Percentiles rank a stretch among this genome's conserved stretches.
phyloP scores from a whole-genome alignment of 1,284 basidiomycete species.

The Trichosporon asahii region DNA sequence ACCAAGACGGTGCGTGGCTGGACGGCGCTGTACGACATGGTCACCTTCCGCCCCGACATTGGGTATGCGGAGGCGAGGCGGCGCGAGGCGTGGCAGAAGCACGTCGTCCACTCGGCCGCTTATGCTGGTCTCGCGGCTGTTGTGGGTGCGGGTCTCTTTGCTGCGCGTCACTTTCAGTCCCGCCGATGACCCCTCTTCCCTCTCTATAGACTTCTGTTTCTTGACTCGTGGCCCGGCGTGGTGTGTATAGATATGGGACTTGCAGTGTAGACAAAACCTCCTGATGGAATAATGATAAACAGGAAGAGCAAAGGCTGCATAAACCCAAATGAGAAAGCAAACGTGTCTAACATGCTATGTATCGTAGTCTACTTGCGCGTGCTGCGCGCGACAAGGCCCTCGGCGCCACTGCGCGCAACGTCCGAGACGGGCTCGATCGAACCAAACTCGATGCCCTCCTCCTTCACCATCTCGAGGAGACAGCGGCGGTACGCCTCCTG shows the following conservation, averaged over 20 bases:
- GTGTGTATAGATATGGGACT: background rate
- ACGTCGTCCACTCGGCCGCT: slow-evolving; percentile 29
- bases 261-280: background rate
- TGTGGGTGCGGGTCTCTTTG: slow-evolving; percentile 15
- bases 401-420: slow-evolving; percentile 33
- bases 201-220: background rate
- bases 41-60: slow-evolving; percentile 92
- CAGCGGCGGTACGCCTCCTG: slow-evolving; percentile 31
- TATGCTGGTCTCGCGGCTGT: background rate
- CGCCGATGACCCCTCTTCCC: background rate
- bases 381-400: slow-evolving; percentile 27
- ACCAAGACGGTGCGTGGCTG: slow-evolving; percentile 64
- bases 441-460: slow-evolving; percentile 29
- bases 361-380: background rate
- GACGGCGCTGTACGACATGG: slow-evolving; percentile 93
- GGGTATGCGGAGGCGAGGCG: slow-evolving; percentile 64
- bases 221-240: background rate
- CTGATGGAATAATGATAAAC: background rate
- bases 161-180: background rate
- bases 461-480: slow-evolving; percentile 23
- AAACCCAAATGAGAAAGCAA: background rate
- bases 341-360: background rate
- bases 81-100: slow-evolving; percentile 48
- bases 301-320: background rate
- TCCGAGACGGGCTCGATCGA: slow-evolving; percentile 27